Evolutionary conservation across 2,329 filamentous ascomycete species (phyloP).

Genomic region (Trichoderma sp.): DNA sequence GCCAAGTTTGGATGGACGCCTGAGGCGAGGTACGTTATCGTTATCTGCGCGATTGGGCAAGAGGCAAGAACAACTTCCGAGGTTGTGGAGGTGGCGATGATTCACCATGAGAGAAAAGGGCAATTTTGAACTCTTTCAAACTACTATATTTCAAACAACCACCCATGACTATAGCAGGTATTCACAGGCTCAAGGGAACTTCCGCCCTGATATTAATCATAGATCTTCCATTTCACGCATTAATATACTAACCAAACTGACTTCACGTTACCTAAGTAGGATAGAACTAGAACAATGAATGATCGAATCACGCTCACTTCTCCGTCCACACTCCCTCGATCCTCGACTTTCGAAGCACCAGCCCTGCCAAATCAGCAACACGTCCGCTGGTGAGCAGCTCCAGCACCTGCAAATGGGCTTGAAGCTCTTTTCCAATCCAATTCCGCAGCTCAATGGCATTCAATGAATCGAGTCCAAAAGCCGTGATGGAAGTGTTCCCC

Average conservation of each 20-base stretch:
- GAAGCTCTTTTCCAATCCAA: conserved; percentile 46
- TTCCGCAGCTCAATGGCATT: conserved; percentile 50
- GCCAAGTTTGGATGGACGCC: neutral
- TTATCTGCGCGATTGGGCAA: neutral
- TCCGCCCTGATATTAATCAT: neutral
- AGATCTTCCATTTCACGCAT: neutral
- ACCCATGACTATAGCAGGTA: neutral
- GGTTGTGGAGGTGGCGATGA: neutral
- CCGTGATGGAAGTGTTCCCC: conserved; percentile 25
- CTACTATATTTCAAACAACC: neutral
- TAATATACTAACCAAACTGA: neutral
- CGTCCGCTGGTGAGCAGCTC: conserved; percentile 53
- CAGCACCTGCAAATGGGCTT: conserved; percentile 48
- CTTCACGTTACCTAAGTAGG: neutral
- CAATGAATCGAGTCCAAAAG: conserved; percentile 44
- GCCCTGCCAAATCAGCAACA: conserved; percentile 25
- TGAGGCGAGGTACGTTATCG: neutral
- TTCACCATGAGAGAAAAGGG: neutral
- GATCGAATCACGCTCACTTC: neutral
- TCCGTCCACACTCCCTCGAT: conserved; percentile 24
- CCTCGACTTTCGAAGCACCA: conserved; percentile 29
- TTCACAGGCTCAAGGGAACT: neutral
- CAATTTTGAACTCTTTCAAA: neutral
- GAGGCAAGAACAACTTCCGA: neutral
- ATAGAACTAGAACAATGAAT: neutral